Percentiles rank a stretch among this genome's conserved stretches.
Evolutionary conservation across 495 filamentous ascomycete species (phyloP).

Genomic region (Beverwykella pulmonaria): DNA sequence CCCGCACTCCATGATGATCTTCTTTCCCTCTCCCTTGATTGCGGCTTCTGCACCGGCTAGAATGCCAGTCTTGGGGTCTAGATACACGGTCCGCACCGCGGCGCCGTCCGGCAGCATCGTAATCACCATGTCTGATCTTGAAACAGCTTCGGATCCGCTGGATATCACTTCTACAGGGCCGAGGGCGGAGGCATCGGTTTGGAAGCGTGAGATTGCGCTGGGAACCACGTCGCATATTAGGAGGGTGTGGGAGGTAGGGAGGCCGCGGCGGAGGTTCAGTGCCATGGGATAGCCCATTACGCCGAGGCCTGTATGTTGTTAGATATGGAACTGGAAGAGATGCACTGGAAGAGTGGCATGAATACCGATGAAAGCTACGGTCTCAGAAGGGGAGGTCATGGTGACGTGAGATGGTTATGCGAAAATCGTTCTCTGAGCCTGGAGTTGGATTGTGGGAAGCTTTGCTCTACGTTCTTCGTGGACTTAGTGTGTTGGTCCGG

Average conservation of each 20-base stretch:
- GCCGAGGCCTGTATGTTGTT: conserved; percentile 32
- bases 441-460: no score
- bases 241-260: conserved; percentile 19
- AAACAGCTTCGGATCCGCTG: conserved; percentile 29
- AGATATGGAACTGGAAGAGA: neutral
- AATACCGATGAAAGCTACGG: conserved; percentile 34
- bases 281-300: conserved; percentile 43
- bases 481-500: no score
- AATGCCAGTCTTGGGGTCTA: conserved; percentile 27
- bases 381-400: conserved; percentile 31
- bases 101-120: conserved; percentile 36
- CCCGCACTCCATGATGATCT: conserved; percentile 41
- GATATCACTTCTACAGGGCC: conserved; percentile 35
- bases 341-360: neutral
- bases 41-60: conserved; percentile 28
- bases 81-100: conserved; percentile 37
- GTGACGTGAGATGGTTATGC: neutral
- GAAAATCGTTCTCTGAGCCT: no score
- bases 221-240: conserved; percentile 35
- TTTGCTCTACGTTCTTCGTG: neutral
- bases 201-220: conserved; percentile 30
- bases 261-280: conserved; percentile 35
- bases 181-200: conserved; percentile 19
- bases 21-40: neutral
- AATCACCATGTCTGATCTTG: conserved; percentile 27